Evolutionary conservation across 495 filamentous ascomycete genomes (phyloP), one percentile per base, ranked within the genome.

Genomic region (Neurospora terricola): DNA sequence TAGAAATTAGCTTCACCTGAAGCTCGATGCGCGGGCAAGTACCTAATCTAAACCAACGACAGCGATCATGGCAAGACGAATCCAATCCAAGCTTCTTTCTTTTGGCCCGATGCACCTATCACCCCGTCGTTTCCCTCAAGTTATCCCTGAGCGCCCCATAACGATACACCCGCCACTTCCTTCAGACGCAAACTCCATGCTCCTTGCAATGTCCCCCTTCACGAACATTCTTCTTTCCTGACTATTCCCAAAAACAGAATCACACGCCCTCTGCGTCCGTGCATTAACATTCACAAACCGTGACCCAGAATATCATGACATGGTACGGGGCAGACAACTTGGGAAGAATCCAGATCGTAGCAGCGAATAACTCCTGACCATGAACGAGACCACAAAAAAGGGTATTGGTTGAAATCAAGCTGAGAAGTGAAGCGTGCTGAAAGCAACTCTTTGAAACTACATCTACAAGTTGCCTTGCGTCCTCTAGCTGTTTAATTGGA

Each of bases 401-500:
- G 54, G 54, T 66, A 66, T 66, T 4, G 14, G 54, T 66, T 66
- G 54, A 66, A 66, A 27, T 66, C 54, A 66, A 4, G 54, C 54
- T 9, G 21, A 59, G 11, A 66, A 66, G 54, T 66, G 54, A 66
- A 66, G 30, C 14, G 54, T 66, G 23, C 54, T 16, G 27, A 66
- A 18, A 66, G 12, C 27, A 18, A 66, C 27, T 66, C 54, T 9
- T 30, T 14, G 9, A 34, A 66, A 10, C 54, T 66, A 66, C 54
- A 66, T 66, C 18, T 18, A 30, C 54, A 66, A 34, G 23, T 66
- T 66, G 54, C 27, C 27, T 9, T 30, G 30, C 7, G 16, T 66
- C 27, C 54, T 66, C 71, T 76, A 81, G 71, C 75, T 70, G 73
- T 79, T 82, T 69, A 82, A 37, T 70, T 77, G 76, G 38, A 86